A percentile compares a stretch with the other conserved stretches of the same genome.
phyloP scores from a whole-genome alignment of 1,284 basidiomycete genomes.

The Cystobasidium sp. region DNA sequence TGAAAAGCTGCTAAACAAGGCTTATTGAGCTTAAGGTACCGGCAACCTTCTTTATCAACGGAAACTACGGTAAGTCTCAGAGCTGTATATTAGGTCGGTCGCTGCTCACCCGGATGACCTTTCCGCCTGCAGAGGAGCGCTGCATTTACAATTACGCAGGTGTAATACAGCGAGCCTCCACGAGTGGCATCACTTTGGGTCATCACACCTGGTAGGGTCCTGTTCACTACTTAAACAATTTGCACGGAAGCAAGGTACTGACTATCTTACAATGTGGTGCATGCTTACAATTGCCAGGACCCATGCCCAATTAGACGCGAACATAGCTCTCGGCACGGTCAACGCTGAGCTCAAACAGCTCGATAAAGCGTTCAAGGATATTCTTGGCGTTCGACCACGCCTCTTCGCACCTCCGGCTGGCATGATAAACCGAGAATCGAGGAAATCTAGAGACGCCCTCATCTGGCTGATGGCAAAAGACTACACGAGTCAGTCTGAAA shows the following conservation, averaged over 20 bases:
- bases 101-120: too few relatives aligned
- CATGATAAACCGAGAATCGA: too few relatives aligned
- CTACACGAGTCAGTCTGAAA: too few relatives aligned
- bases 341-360: too few relatives aligned
- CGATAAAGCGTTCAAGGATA: too few relatives aligned
- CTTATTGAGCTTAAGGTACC: conserved; percentile 44
- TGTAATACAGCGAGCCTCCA: conserved; percentile 48
- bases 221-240: conserved; percentile 50
- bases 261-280: too few relatives aligned
- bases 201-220: conserved; percentile 51
- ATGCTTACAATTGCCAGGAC: neutral
- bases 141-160: conserved; percentile 53
- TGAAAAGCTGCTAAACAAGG: conserved; percentile 43
- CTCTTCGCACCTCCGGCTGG: too few relatives aligned
- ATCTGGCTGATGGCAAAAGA: too few relatives aligned
- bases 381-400: too few relatives aligned
- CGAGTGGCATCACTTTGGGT: conserved; percentile 53
- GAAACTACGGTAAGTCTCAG: neutral
- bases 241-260: conserved; percentile 25
- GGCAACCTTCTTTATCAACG: conserved; percentile 48
- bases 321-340: too few relatives aligned
- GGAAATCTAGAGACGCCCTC: too few relatives aligned
- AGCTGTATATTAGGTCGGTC: too few relatives aligned
- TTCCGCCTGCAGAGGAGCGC: conserved; percentile 46
- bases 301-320: neutral